Percentiles rank a stretch among this genome's conserved stretches.
phyloP scores from a whole-genome alignment of 768 basidiomycete genomes.

The Pisolithus marmoratus region DNA sequence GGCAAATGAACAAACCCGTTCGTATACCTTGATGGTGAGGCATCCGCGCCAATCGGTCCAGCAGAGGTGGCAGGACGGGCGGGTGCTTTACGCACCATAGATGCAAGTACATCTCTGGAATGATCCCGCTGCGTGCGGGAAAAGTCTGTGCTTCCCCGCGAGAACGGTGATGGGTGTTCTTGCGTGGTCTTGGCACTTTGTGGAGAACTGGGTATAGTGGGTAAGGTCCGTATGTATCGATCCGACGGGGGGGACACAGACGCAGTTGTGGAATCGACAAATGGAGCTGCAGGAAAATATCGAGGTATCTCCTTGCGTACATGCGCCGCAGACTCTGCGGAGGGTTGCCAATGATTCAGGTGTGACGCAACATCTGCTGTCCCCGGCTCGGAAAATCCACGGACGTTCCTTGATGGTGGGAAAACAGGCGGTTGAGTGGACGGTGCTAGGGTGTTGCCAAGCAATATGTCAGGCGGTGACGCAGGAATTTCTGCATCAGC shows the following conservation, averaged over 20 bases:
- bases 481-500: slow-evolving; percentile 9
- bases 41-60: slow-evolving; percentile 16
- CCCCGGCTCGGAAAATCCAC: slow-evolving; percentile 15
- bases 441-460: slow-evolving; percentile 13
- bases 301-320: slow-evolving; percentile 15
- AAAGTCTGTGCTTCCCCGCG: slow-evolving; percentile 16
- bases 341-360: slow-evolving; percentile 10
- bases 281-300: slow-evolving; percentile 14
- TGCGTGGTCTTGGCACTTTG: slow-evolving; percentile 10
- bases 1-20: slow-evolving; percentile 7
- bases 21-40: slow-evolving; percentile 15
- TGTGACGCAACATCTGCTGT: slow-evolving; percentile 4
- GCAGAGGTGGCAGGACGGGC: slow-evolving; percentile 38
- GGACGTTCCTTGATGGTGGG: slow-evolving; percentile 22
- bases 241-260: slow-evolving; percentile 7
- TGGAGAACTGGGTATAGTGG: slow-evolving; percentile 28
- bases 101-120: background rate
- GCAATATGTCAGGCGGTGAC: slow-evolving; percentile 7
- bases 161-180: slow-evolving; percentile 13
- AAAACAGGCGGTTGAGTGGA: slow-evolving; percentile 16
- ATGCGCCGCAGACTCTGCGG: slow-evolving; percentile 6
- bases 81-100: slow-evolving; percentile 10
- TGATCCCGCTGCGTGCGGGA: slow-evolving; percentile 9
- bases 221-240: slow-evolving; percentile 13
- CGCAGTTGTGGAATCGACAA: slow-evolving; percentile 5